Percentiles rank a stretch among this genome's conserved stretches.
phyloP scores from a whole-genome alignment of 139 green algal genomes.

The Desmodesmus armatus region DNA sequence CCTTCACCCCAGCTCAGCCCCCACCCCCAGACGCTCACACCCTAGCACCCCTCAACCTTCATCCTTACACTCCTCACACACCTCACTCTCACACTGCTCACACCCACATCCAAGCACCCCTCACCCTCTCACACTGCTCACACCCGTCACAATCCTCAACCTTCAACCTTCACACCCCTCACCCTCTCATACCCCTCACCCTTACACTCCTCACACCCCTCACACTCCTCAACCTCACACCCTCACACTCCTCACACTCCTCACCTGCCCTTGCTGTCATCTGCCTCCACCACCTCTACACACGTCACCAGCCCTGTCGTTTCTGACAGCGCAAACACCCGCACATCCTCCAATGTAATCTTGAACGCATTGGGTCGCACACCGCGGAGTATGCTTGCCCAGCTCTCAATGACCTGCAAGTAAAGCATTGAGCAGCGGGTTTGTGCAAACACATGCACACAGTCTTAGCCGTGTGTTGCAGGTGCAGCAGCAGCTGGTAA shows the following conservation, averaged over 20 bases:
- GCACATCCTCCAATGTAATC: constrained; percentile 83
- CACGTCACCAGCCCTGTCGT: constrained; percentile 80
- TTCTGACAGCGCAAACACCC: constrained; percentile 63
- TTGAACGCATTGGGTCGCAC: constrained; percentile 63
- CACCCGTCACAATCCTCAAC: too few species aligned
- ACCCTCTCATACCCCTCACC: background rate
- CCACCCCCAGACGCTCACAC: too few species aligned
- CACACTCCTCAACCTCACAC: background rate
- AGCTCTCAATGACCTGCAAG: constrained; percentile 85
- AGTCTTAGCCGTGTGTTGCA: background rate
- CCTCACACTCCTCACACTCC: background rate
- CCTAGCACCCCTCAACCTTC: too few species aligned
- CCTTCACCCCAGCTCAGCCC: too few species aligned
- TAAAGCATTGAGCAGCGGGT: too few species aligned
- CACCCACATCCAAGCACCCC: background rate
- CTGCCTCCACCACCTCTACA: constrained; percentile 79
- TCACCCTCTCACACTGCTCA: background rate
- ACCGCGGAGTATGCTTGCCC: constrained; percentile 73
- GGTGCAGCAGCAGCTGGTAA: background rate
- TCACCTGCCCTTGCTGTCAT: constrained; percentile 68
- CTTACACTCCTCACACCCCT: background rate
- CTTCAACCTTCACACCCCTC: background rate
- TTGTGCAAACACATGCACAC: too few species aligned
- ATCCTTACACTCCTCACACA: background rate
- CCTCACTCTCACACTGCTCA: background rate